Conservation (phyloP, 306 rosid species). For the Rosa chinensis region DNA sequence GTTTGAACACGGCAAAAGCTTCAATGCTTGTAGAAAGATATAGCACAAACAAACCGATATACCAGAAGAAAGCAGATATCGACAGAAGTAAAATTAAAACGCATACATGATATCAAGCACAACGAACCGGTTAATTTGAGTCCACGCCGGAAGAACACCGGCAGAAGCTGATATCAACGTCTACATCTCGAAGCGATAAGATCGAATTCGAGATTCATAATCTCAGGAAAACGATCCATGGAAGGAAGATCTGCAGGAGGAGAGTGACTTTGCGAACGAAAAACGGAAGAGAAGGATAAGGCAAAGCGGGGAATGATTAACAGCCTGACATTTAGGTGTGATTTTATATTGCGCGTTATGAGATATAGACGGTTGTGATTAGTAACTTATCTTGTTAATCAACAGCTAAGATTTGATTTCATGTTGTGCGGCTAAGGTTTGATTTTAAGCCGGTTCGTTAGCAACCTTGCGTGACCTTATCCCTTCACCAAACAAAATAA, state of each 20-base stretch:
- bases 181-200: conserved; percentile 31
- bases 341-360: neutral
- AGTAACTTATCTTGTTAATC: neutral
- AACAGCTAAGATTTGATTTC: neutral
- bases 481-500: neutral
- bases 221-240: no score
- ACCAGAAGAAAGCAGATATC: no score
- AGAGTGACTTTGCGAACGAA: no score
- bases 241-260: no score
- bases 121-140: neutral
- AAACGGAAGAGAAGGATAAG: neutral
- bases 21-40: no score
- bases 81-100: neutral
- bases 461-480: neutral
- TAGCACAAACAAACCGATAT: no score
- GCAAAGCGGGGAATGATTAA: no score
- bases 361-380: neutral
- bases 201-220: neutral
- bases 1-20: no score
- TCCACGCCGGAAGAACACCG: neutral
- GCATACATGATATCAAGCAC: neutral
- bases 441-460: no score
- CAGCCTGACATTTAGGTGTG: neutral
- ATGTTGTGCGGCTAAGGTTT: no score
- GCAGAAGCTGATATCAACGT: neutral